A percentile compares a stretch with the other conserved stretches of the same genome.
Conservation (phyloP, 495 filamentous ascomycete species). For the Aspergillus hancockii region DNA sequence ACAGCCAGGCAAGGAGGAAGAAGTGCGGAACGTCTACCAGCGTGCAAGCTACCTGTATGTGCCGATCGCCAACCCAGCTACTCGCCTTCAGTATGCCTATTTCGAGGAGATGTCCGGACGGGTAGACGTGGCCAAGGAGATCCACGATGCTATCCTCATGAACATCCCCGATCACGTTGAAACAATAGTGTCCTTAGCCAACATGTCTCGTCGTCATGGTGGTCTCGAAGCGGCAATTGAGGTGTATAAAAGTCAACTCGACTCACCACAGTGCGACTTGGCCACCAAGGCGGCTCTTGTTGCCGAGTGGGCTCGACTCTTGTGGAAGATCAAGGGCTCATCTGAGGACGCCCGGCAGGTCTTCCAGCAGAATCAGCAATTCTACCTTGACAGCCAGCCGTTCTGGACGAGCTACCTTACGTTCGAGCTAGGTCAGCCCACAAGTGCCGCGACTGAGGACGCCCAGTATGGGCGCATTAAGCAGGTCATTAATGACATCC, state of each 20-base stretch:
- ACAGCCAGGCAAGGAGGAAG: constrained; percentile 79
- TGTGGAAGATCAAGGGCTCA: constrained; percentile 90
- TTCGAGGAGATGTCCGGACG: constrained; percentile 86
- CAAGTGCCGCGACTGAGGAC: constrained; percentile 61
- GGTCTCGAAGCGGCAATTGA: constrained; percentile 87
- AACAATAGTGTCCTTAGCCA: constrained; percentile 85
- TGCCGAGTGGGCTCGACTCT: constrained; percentile 82
- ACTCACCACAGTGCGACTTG: constrained; percentile 68
- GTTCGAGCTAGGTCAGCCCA: constrained; percentile 89
- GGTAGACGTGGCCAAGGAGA: constrained; percentile 74
- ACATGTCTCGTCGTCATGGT: constrained; percentile 78
- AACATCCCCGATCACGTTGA: constrained; percentile 75
- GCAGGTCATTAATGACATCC: constrained; percentile 76
- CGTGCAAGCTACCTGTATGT: constrained; percentile 81
- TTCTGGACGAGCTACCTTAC: constrained; percentile 92
- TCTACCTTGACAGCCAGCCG: constrained; percentile 80
- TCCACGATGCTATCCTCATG: constrained; percentile 78
- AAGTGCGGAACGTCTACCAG: constrained; percentile 91
- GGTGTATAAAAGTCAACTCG: constrained; percentile 78
- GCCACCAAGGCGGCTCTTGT: constrained; percentile 85
- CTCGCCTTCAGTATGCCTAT: constrained; percentile 87
- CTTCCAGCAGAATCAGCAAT: constrained; percentile 79
- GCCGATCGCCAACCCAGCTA: constrained; percentile 75
- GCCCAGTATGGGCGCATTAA: constrained; percentile 74
- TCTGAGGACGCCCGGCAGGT: constrained; percentile 83